Conservation (phyloP, 805 yeast species). For the Nakazawaea wyomingensis region DNA sequence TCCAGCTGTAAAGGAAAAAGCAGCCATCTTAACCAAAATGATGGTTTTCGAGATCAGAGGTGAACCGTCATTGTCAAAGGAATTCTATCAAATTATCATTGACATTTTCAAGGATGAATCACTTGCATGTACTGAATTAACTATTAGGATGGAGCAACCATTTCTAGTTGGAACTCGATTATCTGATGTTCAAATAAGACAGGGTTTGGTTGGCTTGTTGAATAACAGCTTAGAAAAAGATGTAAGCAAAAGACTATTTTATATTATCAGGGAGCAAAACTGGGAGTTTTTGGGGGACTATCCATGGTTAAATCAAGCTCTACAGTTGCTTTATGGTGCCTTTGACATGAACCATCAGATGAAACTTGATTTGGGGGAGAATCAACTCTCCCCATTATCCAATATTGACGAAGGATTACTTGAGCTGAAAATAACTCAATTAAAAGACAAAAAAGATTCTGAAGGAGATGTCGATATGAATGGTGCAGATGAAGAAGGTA, state of each 20-base stretch:
- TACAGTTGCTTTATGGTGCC: slow-evolving; percentile 79
- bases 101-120: slow-evolving; percentile 81
- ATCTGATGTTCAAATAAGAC: slow-evolving; percentile 68
- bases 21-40: slow-evolving; percentile 91
- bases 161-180: slow-evolving; percentile 90
- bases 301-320: slow-evolving; percentile 92
- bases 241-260: slow-evolving; percentile 72
- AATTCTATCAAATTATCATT: slow-evolving; percentile 80
- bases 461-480: slow-evolving; percentile 24
- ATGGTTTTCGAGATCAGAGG: slow-evolving; percentile 87
- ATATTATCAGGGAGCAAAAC: slow-evolving; percentile 89
- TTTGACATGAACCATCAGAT: slow-evolving; percentile 49
- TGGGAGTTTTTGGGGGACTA: slow-evolving; percentile 95
- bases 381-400: slow-evolving; percentile 48
- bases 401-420: slow-evolving; percentile 33
- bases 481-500: no score
- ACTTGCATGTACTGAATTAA: slow-evolving; percentile 77
- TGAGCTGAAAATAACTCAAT: no score
- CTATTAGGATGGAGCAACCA: slow-evolving; percentile 94
- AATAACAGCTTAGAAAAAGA: slow-evolving; percentile 74
- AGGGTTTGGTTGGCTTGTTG: slow-evolving; percentile 72
- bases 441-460: slow-evolving; percentile 18
- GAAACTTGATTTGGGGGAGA: slow-evolving; percentile 40
- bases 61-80: slow-evolving; percentile 69
- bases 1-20: slow-evolving; percentile 95